A percentile compares a stretch with the other conserved stretches of the same genome.
These are phyloP conservation scores for Blastobotrys indianensis DNA, from an alignment of 1,139 yeast species.

Conservation along the genomic window DNA sequence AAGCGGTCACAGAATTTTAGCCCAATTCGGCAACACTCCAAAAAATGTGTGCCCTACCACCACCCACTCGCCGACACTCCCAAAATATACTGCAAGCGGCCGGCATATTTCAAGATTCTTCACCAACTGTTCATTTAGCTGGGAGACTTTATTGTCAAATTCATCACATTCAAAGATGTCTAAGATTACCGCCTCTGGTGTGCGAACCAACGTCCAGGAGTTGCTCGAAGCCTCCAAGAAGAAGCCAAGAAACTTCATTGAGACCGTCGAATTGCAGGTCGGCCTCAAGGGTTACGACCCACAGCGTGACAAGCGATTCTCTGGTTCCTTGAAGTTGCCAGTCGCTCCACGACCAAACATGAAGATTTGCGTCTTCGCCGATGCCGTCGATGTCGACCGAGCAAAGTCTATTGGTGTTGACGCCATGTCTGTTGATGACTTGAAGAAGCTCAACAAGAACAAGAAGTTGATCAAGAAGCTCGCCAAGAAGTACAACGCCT, in stretches of 20 bases:
- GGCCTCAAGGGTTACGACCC: conserved; percentile 99
- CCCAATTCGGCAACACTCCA: too few relatives aligned
- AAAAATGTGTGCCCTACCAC: too few relatives aligned
- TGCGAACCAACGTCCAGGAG: conserved; percentile 94
- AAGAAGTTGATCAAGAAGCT: conserved; percentile 99
- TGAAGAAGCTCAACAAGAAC: conserved; percentile 99
- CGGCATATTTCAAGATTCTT: conserved; percentile 4
- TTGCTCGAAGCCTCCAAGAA: conserved; percentile 81
- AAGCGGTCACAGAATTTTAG: too few relatives aligned
- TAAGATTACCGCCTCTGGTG: conserved; percentile 86
- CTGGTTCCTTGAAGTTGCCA: conserved; percentile 98
- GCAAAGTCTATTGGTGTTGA: conserved; percentile 99
- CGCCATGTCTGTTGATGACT: conserved; percentile 99
- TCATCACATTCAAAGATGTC: conserved; percentile 64
- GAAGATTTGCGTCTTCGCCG: conserved; percentile 99
- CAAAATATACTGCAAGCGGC: too few relatives aligned
- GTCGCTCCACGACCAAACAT: conserved; percentile 99
- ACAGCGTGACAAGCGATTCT: conserved; percentile 99
- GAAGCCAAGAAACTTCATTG: conserved; percentile 99
- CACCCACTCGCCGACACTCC: too few relatives aligned
- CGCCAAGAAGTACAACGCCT: conserved; percentile 99
- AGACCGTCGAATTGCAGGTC: conserved; percentile 99
- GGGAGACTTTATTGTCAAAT: conserved; percentile 13
- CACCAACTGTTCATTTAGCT: conserved; percentile 10
- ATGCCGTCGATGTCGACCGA: conserved; percentile 99